A percentile compares a stretch with the other conserved stretches of the same genome.
These are phyloP conservation scores for Malassezia obtusa DNA, from an alignment of 1,284 basidiomycete species.

Conservation along the genomic window DNA sequence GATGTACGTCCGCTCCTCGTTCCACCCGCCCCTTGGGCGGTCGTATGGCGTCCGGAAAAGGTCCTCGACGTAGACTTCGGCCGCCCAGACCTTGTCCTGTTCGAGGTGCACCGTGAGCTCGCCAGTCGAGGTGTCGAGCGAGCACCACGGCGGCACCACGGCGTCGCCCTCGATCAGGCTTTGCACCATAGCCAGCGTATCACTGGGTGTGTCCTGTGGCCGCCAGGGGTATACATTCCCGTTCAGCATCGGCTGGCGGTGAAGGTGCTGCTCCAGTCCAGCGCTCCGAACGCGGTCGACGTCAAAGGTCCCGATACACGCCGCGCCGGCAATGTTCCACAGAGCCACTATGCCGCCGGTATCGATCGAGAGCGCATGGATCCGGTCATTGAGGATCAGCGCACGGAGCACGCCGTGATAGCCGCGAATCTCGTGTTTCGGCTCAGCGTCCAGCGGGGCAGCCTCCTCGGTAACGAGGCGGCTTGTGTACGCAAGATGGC, in stretches of 20 bases:
- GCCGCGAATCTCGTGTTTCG: slow-evolving; percentile 67
- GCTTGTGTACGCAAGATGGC: neutral
- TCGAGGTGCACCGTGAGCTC: slow-evolving; percentile 77
- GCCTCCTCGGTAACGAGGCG: slow-evolving; percentile 63
- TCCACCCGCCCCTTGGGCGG: neutral
- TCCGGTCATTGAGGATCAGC: slow-evolving; percentile 73
- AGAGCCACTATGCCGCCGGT: slow-evolving; percentile 71
- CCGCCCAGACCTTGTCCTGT: slow-evolving; percentile 73
- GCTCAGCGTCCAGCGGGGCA: slow-evolving; percentile 56
- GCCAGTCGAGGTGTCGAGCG: slow-evolving; percentile 79
- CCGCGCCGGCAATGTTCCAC: slow-evolving; percentile 78
- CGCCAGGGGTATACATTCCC: slow-evolving; percentile 18
- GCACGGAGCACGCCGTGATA: slow-evolving; percentile 73
- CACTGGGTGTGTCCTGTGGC: slow-evolving; percentile 48
- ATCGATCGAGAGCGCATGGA: slow-evolving; percentile 84
- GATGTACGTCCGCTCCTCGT: slow-evolving; percentile 13
- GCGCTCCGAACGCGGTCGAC: slow-evolving; percentile 54
- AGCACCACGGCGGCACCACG: slow-evolving; percentile 72
- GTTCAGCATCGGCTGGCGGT: neutral
- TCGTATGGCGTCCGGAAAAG: slow-evolving; percentile 50
- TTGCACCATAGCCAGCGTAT: slow-evolving; percentile 74
- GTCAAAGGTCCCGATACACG: slow-evolving; percentile 67
- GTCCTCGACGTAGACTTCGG: slow-evolving; percentile 89
- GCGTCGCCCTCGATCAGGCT: slow-evolving; percentile 87
- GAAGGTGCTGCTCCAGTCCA: neutral